Conservation (phyloP, 169 alveolate species). For the Eimeria falciformis region DNA sequence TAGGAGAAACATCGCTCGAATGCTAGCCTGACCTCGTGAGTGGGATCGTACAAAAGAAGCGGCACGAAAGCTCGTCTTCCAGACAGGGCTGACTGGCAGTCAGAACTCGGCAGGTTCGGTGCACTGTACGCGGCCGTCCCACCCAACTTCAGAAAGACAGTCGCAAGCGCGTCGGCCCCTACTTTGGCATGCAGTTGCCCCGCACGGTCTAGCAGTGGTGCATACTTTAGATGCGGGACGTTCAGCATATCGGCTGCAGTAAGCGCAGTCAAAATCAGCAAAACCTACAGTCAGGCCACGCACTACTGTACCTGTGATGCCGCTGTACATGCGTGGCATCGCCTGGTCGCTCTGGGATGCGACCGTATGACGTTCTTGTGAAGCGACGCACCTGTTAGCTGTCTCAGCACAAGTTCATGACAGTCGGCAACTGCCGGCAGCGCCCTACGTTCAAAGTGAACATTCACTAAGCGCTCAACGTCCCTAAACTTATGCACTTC, state of each 20-base stretch:
- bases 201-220: conserved; percentile 39
- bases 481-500: conserved; percentile 47
- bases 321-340: no score
- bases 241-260: conserved; percentile 52
- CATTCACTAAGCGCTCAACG: conserved; percentile 24
- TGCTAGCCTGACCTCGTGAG: conserved; percentile 43
- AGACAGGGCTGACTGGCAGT: conserved; percentile 39
- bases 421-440: conserved; percentile 63
- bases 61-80: conserved; percentile 63
- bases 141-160: conserved; percentile 51
- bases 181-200: conserved; percentile 40
- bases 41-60: conserved; percentile 53
- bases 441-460: conserved; percentile 49
- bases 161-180: conserved; percentile 62
- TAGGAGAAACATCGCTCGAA: background rate
- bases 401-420: conserved; percentile 54
- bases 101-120: background rate
- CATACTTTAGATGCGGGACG: conserved; percentile 41
- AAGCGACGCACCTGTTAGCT: conserved; percentile 32
- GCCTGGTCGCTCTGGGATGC: no score
- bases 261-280: background rate
- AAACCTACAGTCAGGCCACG: no score
- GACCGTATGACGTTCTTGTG: no score
- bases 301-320: no score
- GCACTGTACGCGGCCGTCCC: conserved; percentile 39